Percentiles rank a stretch among this genome's conserved stretches.
Conservation (phyloP, 371 early-diverging fungal species). For the Circinella umbellata region DNA sequence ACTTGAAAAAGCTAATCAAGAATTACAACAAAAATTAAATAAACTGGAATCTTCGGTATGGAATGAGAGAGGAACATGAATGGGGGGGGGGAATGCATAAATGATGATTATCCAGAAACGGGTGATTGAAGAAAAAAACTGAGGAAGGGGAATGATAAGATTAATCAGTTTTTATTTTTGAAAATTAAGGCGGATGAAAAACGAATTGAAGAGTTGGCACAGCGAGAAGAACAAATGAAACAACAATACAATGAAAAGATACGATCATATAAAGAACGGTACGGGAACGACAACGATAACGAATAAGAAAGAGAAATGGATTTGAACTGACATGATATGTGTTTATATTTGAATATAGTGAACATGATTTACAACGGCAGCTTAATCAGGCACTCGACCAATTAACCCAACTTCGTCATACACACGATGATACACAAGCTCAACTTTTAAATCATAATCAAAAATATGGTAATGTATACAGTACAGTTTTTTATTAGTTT, state of each 20-base stretch:
- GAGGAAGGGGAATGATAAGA: no score
- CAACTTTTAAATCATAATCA: constrained; percentile 72
- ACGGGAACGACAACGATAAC: constrained; percentile 2
- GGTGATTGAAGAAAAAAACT: no score
- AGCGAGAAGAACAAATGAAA: constrained; percentile 70
- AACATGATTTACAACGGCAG: constrained; percentile 82
- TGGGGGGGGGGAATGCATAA: no score
- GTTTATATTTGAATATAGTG: constrained; percentile 44
- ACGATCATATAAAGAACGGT: constrained; percentile 80
- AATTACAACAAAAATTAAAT: constrained; percentile 60
- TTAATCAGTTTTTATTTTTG: neutral
- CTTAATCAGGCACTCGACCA: constrained; percentile 82
- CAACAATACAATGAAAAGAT: constrained; percentile 78
- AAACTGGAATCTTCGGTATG: constrained; percentile 50
- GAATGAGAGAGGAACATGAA: neutral
- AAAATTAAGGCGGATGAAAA: constrained; percentile 60
- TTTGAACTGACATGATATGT: neutral
- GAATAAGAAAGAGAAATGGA: neutral
- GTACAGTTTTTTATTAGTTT: no score
- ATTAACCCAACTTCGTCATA: constrained; percentile 67
- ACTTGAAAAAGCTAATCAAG: constrained; percentile 53
- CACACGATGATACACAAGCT: constrained; percentile 81
- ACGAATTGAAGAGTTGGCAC: constrained; percentile 55
- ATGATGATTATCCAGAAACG: no score
- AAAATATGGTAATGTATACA: constrained; percentile 58